Percentiles rank a stretch among this genome's conserved stretches.
These are phyloP conservation scores for Populus hybrid DNA, from an alignment of 441 rosid genomes.

Conservation along the genomic window DNA sequence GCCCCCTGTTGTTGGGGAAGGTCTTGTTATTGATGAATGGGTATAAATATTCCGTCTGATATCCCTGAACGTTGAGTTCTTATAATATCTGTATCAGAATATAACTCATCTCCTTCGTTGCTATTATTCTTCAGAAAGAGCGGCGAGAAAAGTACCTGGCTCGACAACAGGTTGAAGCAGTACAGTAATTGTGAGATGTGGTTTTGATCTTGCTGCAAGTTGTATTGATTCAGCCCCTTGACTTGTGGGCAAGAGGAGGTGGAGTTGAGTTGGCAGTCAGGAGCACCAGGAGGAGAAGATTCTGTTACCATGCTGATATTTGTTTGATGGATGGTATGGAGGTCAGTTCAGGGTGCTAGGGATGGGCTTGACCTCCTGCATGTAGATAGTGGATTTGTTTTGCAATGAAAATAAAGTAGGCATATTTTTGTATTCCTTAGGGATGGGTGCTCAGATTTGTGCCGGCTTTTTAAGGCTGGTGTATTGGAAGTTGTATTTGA, in stretches of 20 bases:
- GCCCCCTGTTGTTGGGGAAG: conserved; percentile 50
- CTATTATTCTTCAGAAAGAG: conserved; percentile 41
- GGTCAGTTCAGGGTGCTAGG: conserved; percentile 4
- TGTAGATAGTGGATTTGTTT: conserved; percentile 32
- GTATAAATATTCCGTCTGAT: conserved; percentile 23
- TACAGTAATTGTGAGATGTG: conserved; percentile 32
- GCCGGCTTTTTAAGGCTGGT: neutral
- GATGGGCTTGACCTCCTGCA: conserved; percentile 9
- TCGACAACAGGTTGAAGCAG: conserved; percentile 41
- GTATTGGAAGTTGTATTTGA: neutral
- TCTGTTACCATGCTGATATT: conserved; percentile 8
- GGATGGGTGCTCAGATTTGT: conserved; percentile 9
- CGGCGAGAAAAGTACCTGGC: conserved; percentile 60
- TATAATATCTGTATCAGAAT: neutral
- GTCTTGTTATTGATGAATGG: conserved; percentile 79
- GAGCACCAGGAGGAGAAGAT: neutral
- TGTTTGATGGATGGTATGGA: conserved; percentile 15
- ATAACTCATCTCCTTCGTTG: neutral
- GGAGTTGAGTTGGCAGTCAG: conserved; percentile 2
- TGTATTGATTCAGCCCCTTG: neutral
- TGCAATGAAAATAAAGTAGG: conserved; percentile 16
- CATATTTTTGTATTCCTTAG: conserved; percentile 11
- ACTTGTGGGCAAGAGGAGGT: conserved; percentile 1
- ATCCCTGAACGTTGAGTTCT: neutral
- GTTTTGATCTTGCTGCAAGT: neutral